Evolutionary conservation across 1,284 basidiomycete species (phyloP), one percentile per base, ranked within the genome.

Genomic region (Fomitopsis betulina): DNA sequence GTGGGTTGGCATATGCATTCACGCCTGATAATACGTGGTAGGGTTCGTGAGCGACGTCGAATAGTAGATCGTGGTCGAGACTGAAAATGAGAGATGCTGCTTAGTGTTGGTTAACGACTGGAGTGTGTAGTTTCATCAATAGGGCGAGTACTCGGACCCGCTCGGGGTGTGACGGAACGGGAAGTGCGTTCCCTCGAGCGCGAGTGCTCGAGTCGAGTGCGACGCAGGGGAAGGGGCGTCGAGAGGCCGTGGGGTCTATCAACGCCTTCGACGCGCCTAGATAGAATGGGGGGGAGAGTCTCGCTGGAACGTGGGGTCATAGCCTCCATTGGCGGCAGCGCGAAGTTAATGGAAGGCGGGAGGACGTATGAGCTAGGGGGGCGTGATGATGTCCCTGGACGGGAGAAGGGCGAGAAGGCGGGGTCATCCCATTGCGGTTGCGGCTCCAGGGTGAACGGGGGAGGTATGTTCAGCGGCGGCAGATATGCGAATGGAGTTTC

Each of bases 371-470:
- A 56, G 50, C 52, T 61, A 37, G 50, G 45, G 33, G 54, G 55
- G 43, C 60, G 61, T 23, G 58, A 61, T 4, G 67, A 61, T 23
- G 63, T 60, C 53, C 62, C 55, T 38, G 65, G 65, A 43, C 66
- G 64, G 25, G 63, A 63, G 58, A 63, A 72, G 37, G 70, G 70
- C 39, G 70, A 72, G 58, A 72, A 70, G 12, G 68, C 65, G 52
- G 68, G 65, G 60, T 72, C 70, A 57, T 85, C 81, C 84, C 85
- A 87, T 54, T 82, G 83, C 3, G 85, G 85, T 58, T 72, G 74
- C 3, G 86, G 85, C 66, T 87, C 83, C n/a, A 88, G 73, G 19
- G 83, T 80, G 63, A 83, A 86, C 9, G 85, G 84, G 21, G 85
- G 85, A 8, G 84, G 81, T 53, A 87, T 70, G 57, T 66, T 63